A percentile compares a stretch with the other conserved stretches of the same genome.
Conservation (phyloP, 805 yeast species). For the Ogataea nakhonphanomensis region DNA sequence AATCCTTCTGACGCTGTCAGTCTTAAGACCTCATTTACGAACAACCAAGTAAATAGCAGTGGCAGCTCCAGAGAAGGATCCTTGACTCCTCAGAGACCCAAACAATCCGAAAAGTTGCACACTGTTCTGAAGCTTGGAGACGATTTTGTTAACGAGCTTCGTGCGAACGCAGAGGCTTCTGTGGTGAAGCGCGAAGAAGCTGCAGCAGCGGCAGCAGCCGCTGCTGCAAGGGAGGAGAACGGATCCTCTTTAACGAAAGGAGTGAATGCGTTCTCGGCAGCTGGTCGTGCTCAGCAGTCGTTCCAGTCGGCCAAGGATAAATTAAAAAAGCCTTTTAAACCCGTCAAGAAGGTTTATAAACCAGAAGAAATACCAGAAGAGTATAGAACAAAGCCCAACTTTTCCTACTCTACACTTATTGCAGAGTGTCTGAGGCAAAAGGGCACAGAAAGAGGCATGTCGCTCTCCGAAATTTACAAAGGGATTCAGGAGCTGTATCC, state of each 20-base stretch:
- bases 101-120: background rate
- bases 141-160: conserved; percentile 27
- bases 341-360: conserved; percentile 62
- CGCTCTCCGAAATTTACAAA: conserved; percentile 79
- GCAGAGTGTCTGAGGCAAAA: conserved; percentile 71
- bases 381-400: conserved; percentile 78
- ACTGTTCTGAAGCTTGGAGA: conserved; percentile 24
- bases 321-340: conserved; percentile 47
- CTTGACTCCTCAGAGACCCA: conserved; percentile 12
- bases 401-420: conserved; percentile 77
- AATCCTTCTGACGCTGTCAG: conserved; percentile 64
- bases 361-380: conserved; percentile 87
- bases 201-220: conserved; percentile 21
- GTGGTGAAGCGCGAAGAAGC: conserved; percentile 28
- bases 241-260: conserved; percentile 12
- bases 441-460: conserved; percentile 69
- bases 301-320: conserved; percentile 20
- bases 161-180: conserved; percentile 31
- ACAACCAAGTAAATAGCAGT: conserved; percentile 16
- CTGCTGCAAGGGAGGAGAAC: conserved; percentile 14
- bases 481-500: conserved; percentile 87
- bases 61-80: conserved; percentile 26
- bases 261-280: conserved; percentile 14
- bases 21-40: conserved; percentile 47
- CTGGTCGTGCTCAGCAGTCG: conserved; percentile 13